Conservation (phyloP, 192 early-diverging fungal genomes). For the Spizellomyces punctatus region DNA sequence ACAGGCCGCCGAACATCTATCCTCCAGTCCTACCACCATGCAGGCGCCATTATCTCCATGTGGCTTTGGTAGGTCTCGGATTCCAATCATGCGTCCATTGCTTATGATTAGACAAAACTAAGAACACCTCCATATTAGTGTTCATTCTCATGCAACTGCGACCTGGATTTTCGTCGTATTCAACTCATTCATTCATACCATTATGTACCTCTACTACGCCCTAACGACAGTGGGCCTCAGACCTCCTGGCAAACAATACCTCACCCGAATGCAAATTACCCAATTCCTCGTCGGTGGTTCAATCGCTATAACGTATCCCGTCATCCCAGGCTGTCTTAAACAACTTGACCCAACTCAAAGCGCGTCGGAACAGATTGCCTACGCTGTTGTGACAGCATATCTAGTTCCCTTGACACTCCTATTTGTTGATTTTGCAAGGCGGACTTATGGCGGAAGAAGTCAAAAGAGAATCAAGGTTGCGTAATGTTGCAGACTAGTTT, state of each 20-base stretch:
- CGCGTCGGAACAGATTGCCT: slow-evolving; percentile 56
- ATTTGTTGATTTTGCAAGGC: slow-evolving; percentile 78
- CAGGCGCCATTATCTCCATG: slow-evolving; percentile 82
- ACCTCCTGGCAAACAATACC: slow-evolving; percentile 78
- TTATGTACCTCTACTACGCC: slow-evolving; percentile 88
- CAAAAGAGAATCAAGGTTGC: no score
- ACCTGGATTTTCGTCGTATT: slow-evolving; percentile 81
- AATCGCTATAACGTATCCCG: slow-evolving; percentile 68
- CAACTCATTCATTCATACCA: slow-evolving; percentile 86
- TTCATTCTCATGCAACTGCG: slow-evolving; percentile 69
- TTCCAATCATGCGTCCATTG: no score
- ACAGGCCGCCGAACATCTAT: slow-evolving; percentile 21
- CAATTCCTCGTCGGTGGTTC: slow-evolving; percentile 80
- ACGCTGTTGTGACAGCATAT: slow-evolving; percentile 68
- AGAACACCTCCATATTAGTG: slow-evolving; percentile 19
- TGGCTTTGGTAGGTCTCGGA: slow-evolving; percentile 47
- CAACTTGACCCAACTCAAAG: slow-evolving; percentile 48
- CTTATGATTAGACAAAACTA: neutral
- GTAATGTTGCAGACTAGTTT: no score
- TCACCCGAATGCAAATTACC: slow-evolving; percentile 80
- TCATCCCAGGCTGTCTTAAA: slow-evolving; percentile 52
- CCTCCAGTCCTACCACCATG: slow-evolving; percentile 86
- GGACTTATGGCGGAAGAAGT: slow-evolving; percentile 53
- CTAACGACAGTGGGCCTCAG: slow-evolving; percentile 71
- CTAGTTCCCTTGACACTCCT: slow-evolving; percentile 75